Base-by-base conservation (phyloP, 805 yeast genomes). In the Sugiyamaella chiloensis region DNA sequence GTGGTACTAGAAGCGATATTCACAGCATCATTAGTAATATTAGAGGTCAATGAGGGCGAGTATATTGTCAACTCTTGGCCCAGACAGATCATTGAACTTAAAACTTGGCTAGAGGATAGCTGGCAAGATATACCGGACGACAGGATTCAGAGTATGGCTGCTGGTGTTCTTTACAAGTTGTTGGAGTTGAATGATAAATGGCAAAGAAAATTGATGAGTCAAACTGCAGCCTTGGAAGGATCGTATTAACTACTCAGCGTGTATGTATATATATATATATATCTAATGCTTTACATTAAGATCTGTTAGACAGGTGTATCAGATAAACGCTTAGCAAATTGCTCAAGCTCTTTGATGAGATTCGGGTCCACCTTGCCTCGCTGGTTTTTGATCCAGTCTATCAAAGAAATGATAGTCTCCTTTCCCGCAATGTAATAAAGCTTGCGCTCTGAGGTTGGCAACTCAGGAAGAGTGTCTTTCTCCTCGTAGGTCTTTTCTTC, bases 111-210 rank as follows among this genome's bases (percentile, higher is more conserved):
- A 4, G 61, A 54, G 17, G 56, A 49, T 4, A 50, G 50, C 2
- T 66, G 70, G 70, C 57, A 60, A 24, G 24, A 49, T 2, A 50
- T 63, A 5, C 53, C 56, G 1, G 69, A 61, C 30, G 62, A 59
- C 27, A 44, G 54, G 8, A 54, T 55, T 8, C 57, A 55, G 17
- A 52, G 57, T 7, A 47, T 61, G 36, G 69, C 68, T 2, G 66
- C 67, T 1, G 66, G 67, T 1, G 64, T 59, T 5, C 41, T 63
- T 30, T 55, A 56, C 39, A 54, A 52, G 44, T 48, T 66, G 36
- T 50, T 50, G 1, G 62, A 61, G 50, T 29, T 64, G 16, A 35
- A 53, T 2, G 53, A 53, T n/a, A 54, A 52, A 23, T 60, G 56
- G 56, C 57, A 59, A 43, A 46, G 59, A 12, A 26, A 48, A 31